Percentiles rank a stretch among this genome's conserved stretches.
Evolutionary conservation across 2,329 filamentous ascomycete genomes (phyloP).

Genomic region (Lachnellula hyalina): DNA sequence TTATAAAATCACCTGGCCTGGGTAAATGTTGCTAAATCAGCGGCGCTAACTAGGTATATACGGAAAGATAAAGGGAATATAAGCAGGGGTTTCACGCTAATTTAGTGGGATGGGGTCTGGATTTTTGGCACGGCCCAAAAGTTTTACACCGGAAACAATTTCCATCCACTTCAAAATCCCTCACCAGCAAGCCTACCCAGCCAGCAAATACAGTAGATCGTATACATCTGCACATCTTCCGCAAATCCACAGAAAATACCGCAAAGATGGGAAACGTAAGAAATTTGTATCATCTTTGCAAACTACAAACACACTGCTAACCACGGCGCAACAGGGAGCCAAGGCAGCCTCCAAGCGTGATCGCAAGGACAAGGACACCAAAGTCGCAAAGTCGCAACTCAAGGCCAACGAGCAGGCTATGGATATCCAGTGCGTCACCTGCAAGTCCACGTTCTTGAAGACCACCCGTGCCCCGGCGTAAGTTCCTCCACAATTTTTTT

Average conservation of each 20-base stretch:
- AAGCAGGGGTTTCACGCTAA: too few relatives aligned
- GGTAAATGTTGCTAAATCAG: background rate
- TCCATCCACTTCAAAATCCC: background rate
- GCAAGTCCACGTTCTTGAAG: conserved; percentile 74
- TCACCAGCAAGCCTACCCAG: background rate
- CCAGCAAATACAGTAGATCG: background rate
- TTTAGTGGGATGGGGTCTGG: too few relatives aligned
- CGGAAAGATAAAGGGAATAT: background rate
- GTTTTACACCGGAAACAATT: too few relatives aligned
- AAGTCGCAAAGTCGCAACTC: conserved; percentile 60
- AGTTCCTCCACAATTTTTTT: conserved; percentile 28
- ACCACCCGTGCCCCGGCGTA: conserved; percentile 69
- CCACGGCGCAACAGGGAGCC: conserved; percentile 44
- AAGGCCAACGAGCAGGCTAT: conserved; percentile 68
- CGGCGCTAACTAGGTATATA: background rate
- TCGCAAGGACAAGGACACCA: conserved; percentile 60
- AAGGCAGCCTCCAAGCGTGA: conserved; percentile 69
- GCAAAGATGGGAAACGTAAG: conserved; percentile 28
- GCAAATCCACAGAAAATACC: background rate
- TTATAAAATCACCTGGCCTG: too few relatives aligned
- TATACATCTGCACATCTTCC: background rate
- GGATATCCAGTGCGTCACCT: conserved; percentile 70
- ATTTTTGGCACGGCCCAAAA: too few relatives aligned
- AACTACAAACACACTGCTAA: conserved; percentile 1
- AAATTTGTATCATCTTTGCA: background rate